Percentiles rank a stretch among this genome's conserved stretches.
Conservation (phyloP, 148 eudicot genomes). For the Fallopia convolvulus region DNA sequence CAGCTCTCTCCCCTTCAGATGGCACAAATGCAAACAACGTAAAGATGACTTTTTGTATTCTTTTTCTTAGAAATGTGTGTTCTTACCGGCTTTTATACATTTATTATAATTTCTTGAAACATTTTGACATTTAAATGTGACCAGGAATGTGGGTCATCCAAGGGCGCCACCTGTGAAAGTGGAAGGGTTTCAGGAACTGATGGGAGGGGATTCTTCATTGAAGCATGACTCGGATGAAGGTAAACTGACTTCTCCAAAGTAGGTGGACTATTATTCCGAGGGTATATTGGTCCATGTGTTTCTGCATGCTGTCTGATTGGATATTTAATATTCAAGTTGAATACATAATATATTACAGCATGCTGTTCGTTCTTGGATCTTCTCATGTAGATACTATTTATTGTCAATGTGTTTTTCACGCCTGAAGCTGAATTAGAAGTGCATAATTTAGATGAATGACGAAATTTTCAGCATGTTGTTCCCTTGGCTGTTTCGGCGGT, state of each 20-base stretch:
- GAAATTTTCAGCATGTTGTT: neutral
- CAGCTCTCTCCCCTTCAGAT: slow-evolving; percentile 60
- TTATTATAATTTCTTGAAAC: neutral
- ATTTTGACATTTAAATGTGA: slow-evolving; percentile 9
- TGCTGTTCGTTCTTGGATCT: neutral
- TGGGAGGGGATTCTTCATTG: slow-evolving; percentile 84
- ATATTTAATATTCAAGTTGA: neutral
- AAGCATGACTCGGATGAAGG: slow-evolving; percentile 80
- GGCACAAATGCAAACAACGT: slow-evolving; percentile 68
- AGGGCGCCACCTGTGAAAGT: slow-evolving; percentile 99
- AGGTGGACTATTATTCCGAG: slow-evolving; percentile 10
- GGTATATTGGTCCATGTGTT: neutral
- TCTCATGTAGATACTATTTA: neutral
- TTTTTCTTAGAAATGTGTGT: neutral
- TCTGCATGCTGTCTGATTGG: neutral
- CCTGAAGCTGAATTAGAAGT: neutral
- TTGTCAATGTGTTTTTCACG: neutral
- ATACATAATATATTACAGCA: neutral
- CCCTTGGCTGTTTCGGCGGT: too few species aligned
- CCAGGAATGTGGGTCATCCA: slow-evolving; percentile 63
- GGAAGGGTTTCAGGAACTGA: slow-evolving; percentile 90
- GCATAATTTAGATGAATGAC: neutral
- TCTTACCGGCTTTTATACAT: neutral
- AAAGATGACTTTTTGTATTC: slow-evolving; percentile 19
- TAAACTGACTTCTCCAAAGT: slow-evolving; percentile 68